These are phyloP conservation scores for Paraconiothyrium brasiliense DNA, from an alignment of 2,329 filamentous ascomycete species.

Conservation along the genomic window DNA sequence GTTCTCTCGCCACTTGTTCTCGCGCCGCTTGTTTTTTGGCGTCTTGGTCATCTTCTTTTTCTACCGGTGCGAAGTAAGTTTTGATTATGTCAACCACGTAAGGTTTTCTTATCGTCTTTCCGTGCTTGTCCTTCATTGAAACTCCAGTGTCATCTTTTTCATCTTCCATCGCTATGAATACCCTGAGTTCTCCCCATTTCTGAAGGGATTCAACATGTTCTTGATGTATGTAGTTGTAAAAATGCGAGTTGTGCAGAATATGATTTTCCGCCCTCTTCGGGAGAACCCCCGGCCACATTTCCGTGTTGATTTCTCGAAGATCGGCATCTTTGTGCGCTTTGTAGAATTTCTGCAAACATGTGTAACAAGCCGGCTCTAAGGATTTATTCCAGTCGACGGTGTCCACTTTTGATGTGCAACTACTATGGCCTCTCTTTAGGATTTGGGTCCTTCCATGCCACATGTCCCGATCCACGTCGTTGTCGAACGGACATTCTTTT, in stretches of 20 bases:
- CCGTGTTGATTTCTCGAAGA: neutral
- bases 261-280: neutral
- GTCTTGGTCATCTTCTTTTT: no score
- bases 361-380: neutral
- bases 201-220: neutral
- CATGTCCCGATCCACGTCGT: neutral
- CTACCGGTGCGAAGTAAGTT: neutral
- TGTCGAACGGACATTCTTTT: neutral
- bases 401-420: neutral
- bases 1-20: no score
- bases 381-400: neutral
- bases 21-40: no score
- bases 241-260: neutral
- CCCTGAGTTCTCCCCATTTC: neutral
- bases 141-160: neutral
- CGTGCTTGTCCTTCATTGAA: no score
- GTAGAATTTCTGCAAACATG: neutral
- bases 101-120: neutral
- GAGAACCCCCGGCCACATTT: neutral
- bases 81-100: conserved; percentile 2
- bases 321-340: neutral
- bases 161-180: neutral
- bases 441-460: neutral
- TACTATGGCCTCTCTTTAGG: conserved; percentile 3
- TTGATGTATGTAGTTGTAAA: conserved; percentile 9